Conservation (phyloP, 495 filamentous ascomycete species). For the Poronia punctata region DNA sequence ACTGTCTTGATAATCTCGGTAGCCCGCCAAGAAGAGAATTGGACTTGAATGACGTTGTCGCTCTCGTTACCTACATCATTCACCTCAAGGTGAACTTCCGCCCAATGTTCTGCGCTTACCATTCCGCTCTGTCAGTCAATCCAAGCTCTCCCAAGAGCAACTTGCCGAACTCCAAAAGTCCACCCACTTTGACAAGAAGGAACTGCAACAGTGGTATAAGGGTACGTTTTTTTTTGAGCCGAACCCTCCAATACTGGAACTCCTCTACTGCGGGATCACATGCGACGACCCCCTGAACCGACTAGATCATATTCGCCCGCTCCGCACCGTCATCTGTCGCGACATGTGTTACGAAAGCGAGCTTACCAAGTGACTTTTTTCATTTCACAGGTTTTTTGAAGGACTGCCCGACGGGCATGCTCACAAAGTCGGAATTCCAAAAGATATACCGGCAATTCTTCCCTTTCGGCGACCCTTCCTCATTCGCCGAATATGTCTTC, state of each 20-base stretch:
- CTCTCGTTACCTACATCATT: too few relatives aligned
- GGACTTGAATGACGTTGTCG: too few relatives aligned
- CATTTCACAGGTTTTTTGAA: slow-evolving; percentile 76
- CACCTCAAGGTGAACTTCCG: too few relatives aligned
- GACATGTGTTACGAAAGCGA: too few relatives aligned
- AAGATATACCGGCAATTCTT: slow-evolving; percentile 99
- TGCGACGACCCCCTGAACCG: too few relatives aligned
- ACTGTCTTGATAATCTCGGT: too few relatives aligned
- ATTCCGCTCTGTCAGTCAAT: slow-evolving; percentile 51
- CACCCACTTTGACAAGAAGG: slow-evolving; percentile 99
- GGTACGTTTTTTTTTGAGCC: slow-evolving; percentile 59
- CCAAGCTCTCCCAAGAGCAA: slow-evolving; percentile 91
- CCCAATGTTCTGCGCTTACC: slow-evolving; percentile 3
- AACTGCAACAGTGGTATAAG: slow-evolving; percentile 99
- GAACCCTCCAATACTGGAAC: too few relatives aligned
- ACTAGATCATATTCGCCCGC: too few relatives aligned
- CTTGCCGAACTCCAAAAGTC: slow-evolving; percentile 90
- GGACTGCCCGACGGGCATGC: slow-evolving; percentile 92
- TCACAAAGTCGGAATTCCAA: slow-evolving; percentile 97
- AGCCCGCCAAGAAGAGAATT: too few relatives aligned
- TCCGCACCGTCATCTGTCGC: background rate
- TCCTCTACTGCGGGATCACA: too few relatives aligned
- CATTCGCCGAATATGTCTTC: slow-evolving; percentile 98
- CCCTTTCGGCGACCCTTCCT: slow-evolving; percentile 92
- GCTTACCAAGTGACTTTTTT: slow-evolving; percentile 7